Percentiles rank a stretch among this genome's conserved stretches.
phyloP scores from a whole-genome alignment of 495 filamentous ascomycete genomes.

The Amniculicola lignicola region DNA sequence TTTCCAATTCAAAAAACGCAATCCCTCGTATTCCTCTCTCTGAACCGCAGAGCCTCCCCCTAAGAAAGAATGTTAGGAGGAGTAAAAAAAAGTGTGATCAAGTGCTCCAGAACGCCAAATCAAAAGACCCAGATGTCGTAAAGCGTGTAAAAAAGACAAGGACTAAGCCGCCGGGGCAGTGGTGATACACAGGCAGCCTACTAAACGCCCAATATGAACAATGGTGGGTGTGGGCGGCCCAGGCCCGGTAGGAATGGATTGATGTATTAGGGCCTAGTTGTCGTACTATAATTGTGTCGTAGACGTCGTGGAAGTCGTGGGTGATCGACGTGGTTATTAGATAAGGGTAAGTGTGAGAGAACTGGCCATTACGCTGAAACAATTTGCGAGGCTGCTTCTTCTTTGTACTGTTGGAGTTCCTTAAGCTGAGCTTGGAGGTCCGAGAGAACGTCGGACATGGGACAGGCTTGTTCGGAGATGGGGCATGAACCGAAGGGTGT shows the following conservation, averaged over 20 bases:
- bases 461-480: conserved; percentile 41
- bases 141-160: neutral
- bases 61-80: too few species aligned
- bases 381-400: conserved; percentile 19
- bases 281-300: conserved; percentile 2
- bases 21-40: too few species aligned
- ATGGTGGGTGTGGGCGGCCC: neutral
- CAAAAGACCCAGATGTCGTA: neutral
- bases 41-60: too few species aligned
- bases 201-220: conserved; percentile 16
- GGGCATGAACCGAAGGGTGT: conserved; percentile 38
- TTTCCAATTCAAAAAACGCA: too few species aligned
- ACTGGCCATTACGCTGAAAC: conserved; percentile 14
- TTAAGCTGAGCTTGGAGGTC: conserved; percentile 37
- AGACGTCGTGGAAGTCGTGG: conserved; percentile 9
- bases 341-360: neutral
- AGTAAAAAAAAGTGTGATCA: too few species aligned
- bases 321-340: too few species aligned
- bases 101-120: neutral
- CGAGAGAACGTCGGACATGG: conserved; percentile 42
- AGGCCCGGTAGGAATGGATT: neutral
- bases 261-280: conserved; percentile 2
- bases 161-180: conserved; percentile 22
- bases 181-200: conserved; percentile 13
- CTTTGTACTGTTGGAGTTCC: conserved; percentile 36